Percentiles rank a stretch among this genome's conserved stretches.
Conservation (phyloP, 2,329 filamentous ascomycete species). For the Claviceps sp. region DNA sequence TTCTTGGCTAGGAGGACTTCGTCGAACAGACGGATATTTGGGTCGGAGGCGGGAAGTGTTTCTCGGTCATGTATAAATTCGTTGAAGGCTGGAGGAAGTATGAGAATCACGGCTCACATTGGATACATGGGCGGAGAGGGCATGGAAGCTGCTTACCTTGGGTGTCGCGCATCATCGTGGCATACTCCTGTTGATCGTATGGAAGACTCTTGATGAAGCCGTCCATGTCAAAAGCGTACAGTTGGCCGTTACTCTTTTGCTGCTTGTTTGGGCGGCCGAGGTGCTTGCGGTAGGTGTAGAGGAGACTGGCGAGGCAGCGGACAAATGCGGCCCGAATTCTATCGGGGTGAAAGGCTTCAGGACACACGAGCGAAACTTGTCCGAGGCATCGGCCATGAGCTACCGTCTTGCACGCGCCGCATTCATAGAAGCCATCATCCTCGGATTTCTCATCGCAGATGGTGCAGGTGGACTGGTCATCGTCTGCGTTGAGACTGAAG, state of each 20-base stretch:
- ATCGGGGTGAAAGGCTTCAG: conserved; percentile 47
- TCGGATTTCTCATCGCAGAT: conserved; percentile 65
- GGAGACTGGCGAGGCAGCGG: conserved; percentile 49
- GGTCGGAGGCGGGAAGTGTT: conserved; percentile 45
- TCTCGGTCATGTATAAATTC: conserved; percentile 79
- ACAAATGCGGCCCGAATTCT: conserved; percentile 51
- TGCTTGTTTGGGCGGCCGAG: conserved; percentile 45
- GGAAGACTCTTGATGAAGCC: conserved; percentile 52
- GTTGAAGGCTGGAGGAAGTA: conserved; percentile 39
- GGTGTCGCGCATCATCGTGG: conserved; percentile 49
- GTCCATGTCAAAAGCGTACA: conserved; percentile 52
- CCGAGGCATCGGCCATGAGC: conserved; percentile 49
- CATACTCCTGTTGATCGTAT: conserved; percentile 52
- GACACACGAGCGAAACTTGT: conserved; percentile 49
- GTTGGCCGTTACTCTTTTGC: conserved; percentile 45
- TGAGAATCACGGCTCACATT: too few relatives aligned
- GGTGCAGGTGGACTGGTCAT: conserved; percentile 49
- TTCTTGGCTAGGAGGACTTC: conserved; percentile 73
- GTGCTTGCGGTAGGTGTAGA: conserved; percentile 54
- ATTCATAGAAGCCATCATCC: conserved; percentile 62
- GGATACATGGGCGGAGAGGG: too few relatives aligned
- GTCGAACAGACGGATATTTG: conserved; percentile 64
- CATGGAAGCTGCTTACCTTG: conserved; percentile 35
- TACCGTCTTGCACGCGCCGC: conserved; percentile 46
- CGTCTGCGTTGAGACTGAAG: conserved; percentile 50